Conservation (phyloP, 306 rosid species). For the Vigna mungo region DNA sequence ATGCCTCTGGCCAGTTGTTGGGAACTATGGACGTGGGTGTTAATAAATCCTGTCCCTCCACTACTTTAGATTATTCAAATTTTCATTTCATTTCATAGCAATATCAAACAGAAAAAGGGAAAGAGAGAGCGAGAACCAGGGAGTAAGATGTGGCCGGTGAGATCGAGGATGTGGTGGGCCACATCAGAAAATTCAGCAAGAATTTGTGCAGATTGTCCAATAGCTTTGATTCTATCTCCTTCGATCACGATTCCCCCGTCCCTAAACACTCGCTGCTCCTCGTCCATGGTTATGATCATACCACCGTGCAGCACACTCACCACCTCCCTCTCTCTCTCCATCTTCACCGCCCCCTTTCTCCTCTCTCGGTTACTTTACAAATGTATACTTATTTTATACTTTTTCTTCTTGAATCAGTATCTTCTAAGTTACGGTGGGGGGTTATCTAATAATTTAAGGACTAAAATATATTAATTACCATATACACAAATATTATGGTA, state of each 20-base stretch:
- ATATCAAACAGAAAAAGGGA: neutral
- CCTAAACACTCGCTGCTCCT: slow-evolving; percentile 60
- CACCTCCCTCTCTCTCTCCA: slow-evolving; percentile 31
- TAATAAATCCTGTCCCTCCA: slow-evolving; percentile 61
- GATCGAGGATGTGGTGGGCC: slow-evolving; percentile 57
- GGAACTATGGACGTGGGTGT: slow-evolving; percentile 86
- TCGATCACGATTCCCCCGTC: slow-evolving; percentile 72
- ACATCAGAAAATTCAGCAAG: slow-evolving; percentile 54
- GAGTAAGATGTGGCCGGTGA: slow-evolving; percentile 70
- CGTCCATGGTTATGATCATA: slow-evolving; percentile 76
- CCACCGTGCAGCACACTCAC: slow-evolving; percentile 62
- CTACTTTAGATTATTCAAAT: neutral
- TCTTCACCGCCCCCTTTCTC: neutral
- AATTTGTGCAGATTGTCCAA: slow-evolving; percentile 64
- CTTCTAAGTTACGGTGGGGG: no score
- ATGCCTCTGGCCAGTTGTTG: slow-evolving; percentile 89
- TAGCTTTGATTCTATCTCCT: slow-evolving; percentile 58
- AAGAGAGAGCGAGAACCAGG: slow-evolving; percentile 56
- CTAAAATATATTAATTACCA: no score
- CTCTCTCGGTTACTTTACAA: neutral
- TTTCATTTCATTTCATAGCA: no score
- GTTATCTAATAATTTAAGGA: no score
- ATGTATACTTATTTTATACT: no score
- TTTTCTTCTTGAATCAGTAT: no score
- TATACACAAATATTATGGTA: no score